A percentile compares a stretch with the other conserved stretches of the same genome.
phyloP scores from a whole-genome alignment of 495 filamentous ascomycete genomes.

The Jackrogersella multiformis region DNA sequence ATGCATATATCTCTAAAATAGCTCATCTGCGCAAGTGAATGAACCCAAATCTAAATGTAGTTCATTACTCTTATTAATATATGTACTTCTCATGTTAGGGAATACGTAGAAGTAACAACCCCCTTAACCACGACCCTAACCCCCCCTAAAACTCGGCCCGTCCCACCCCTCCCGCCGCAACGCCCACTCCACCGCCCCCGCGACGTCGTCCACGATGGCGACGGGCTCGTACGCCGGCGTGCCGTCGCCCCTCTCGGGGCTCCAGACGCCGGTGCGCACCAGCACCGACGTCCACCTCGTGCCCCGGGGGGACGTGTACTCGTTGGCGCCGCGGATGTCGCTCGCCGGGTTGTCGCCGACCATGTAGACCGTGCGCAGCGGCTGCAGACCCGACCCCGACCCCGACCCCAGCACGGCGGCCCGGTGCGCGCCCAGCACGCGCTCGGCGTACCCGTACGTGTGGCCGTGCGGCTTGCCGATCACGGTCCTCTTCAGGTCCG shows the following conservation, averaged over 20 bases:
- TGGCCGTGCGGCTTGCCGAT: constrained; percentile 83
- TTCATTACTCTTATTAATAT: constrained; percentile 5
- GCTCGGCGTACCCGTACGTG: constrained; percentile 88
- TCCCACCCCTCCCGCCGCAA: constrained; percentile 53
- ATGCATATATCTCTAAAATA: no score
- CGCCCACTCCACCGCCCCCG: constrained; percentile 54
- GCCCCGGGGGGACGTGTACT: constrained; percentile 68
- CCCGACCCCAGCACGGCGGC: constrained; percentile 48
- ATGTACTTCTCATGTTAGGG: no score
- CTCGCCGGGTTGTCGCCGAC: constrained; percentile 96
- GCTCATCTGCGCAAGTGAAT: no score
- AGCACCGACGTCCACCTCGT: constrained; percentile 83
- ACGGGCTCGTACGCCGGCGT: constrained; percentile 56
- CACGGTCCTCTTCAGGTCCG: constrained; percentile 69
- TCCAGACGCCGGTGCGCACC: constrained; percentile 86
- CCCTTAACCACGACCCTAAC: no score
- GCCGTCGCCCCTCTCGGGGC: constrained; percentile 55
- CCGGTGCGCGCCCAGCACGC: constrained; percentile 70
- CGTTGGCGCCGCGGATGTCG: constrained; percentile 91
- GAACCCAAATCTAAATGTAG: not conserved
- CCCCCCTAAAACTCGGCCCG: no score
- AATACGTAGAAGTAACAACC: no score
- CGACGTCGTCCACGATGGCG: constrained; percentile 70
- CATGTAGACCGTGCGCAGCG: constrained; percentile 84
- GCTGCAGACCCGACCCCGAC: constrained; percentile 29